These are phyloP conservation scores for Fusarium sororula DNA, from an alignment of 2,329 filamentous ascomycete species.

Conservation along the genomic window DNA sequence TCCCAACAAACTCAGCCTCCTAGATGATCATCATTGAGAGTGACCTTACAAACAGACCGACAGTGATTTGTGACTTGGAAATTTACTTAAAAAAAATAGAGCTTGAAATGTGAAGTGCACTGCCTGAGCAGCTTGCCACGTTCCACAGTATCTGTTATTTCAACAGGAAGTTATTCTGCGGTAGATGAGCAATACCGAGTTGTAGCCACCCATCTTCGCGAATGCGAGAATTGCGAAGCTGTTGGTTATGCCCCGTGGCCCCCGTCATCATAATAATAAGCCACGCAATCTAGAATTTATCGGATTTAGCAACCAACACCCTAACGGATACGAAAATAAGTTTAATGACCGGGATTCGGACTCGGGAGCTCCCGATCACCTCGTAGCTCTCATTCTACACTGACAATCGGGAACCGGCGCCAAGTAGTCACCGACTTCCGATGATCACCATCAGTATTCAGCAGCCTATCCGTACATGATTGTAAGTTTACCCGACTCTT, in stretches of 20 bases:
- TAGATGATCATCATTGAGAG: neutral
- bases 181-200: neutral
- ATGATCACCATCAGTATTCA: neutral
- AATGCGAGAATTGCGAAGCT: neutral
- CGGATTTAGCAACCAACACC: neutral
- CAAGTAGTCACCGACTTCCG: slow-evolving; percentile 13
- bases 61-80: neutral
- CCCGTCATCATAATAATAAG: neutral
- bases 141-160: neutral
- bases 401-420: slow-evolving; percentile 14
- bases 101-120: neutral
- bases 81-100: neutral
- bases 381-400: neutral
- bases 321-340: slow-evolving; percentile 13
- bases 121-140: neutral
- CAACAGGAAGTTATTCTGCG: neutral
- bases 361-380: neutral
- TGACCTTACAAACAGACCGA: neutral
- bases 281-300: neutral
- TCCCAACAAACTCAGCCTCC: neutral
- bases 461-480: neutral
- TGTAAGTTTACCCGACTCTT: neutral
- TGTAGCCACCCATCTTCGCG: neutral
- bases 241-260: neutral
- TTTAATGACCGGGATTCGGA: slow-evolving; percentile 11